A percentile compares a stretch with the other conserved stretches of the same genome.
These are phyloP conservation scores for Fusarium sp. DNA, from an alignment of 2,329 filamentous ascomycete species.

Conservation along the genomic window DNA sequence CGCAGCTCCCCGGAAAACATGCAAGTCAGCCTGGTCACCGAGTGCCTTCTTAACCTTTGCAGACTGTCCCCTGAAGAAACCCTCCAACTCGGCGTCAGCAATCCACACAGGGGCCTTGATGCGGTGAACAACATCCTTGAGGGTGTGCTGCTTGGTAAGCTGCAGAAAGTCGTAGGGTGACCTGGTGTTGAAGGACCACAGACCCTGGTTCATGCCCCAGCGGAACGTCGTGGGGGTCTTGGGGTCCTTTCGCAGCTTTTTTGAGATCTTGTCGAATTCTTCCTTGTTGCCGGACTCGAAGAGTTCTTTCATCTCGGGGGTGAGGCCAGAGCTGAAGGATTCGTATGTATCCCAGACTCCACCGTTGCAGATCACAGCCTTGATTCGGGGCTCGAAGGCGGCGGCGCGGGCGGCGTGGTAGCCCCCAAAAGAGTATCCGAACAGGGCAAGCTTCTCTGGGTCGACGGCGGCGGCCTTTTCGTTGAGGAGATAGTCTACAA, in stretches of 20 bases:
- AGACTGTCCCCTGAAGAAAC: constrained; percentile 20
- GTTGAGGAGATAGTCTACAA: constrained; percentile 52
- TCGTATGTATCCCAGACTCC: constrained; percentile 49
- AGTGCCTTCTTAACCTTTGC: not conserved
- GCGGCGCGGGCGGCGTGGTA: constrained; percentile 55
- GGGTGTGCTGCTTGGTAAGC: constrained; percentile 25
- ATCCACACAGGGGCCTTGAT: constrained; percentile 39
- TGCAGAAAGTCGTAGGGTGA: constrained; percentile 44
- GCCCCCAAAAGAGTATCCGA: constrained; percentile 57
- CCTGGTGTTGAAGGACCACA: constrained; percentile 48
- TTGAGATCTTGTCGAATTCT: constrained; percentile 25
- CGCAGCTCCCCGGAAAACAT: not conserved
- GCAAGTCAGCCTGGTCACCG: not conserved
- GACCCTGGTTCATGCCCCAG: constrained; percentile 48
- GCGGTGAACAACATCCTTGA: constrained; percentile 24
- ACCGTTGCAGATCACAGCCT: constrained; percentile 53
- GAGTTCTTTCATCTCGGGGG: constrained; percentile 18
- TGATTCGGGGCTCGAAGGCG: constrained; percentile 56
- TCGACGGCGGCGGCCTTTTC: constrained; percentile 46
- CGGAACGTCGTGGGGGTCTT: constrained; percentile 27
- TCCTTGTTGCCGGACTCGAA: constrained; percentile 26
- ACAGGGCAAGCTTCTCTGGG: constrained; percentile 48
- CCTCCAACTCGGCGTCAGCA: constrained; percentile 31
- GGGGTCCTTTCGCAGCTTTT: constrained; percentile 17
- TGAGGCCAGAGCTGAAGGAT: constrained; percentile 9